Conservation (phyloP, 371 early-diverging fungal species). For the Mucor lusitanicus region DNA sequence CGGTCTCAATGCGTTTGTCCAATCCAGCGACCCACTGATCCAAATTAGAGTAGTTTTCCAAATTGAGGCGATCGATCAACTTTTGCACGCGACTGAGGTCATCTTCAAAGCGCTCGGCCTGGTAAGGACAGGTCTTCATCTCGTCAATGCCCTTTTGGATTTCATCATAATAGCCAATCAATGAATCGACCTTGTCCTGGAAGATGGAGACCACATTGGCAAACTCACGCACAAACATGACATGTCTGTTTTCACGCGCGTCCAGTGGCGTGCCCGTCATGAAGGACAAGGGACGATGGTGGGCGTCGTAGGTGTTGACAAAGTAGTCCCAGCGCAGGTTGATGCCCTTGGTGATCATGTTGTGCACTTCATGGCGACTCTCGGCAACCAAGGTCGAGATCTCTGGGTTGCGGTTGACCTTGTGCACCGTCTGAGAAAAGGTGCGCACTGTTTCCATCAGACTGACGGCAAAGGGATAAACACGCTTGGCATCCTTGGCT, state of each 20-base stretch:
- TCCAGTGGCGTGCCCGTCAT: slow-evolving; percentile 57
- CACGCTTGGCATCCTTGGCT: slow-evolving; percentile 95
- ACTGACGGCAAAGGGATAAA: slow-evolving; percentile 97
- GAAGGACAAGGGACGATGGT: slow-evolving; percentile 52
- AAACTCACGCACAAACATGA: slow-evolving; percentile 94
- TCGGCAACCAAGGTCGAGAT: slow-evolving; percentile 85
- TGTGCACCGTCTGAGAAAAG: slow-evolving; percentile 85
- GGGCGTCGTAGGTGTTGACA: slow-evolving; percentile 78
- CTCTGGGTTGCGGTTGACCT: slow-evolving; percentile 76
- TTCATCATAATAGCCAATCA: slow-evolving; percentile 82
- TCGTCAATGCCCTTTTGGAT: slow-evolving; percentile 80
- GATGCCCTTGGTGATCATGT: slow-evolving; percentile 85
- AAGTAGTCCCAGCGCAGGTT: slow-evolving; percentile 96
- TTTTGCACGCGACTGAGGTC: slow-evolving; percentile 86
- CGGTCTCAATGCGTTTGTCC: slow-evolving; percentile 80
- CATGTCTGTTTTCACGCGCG: slow-evolving; percentile 83
- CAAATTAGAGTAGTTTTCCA: slow-evolving; percentile 93
- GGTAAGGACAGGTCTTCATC: slow-evolving; percentile 81
- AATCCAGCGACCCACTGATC: slow-evolving; percentile 87
- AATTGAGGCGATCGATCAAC: slow-evolving; percentile 84
- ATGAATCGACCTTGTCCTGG: slow-evolving; percentile 91
- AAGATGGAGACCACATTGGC: slow-evolving; percentile 87
- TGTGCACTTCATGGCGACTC: slow-evolving; percentile 91
- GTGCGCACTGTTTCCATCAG: slow-evolving; percentile 94
- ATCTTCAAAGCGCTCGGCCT: slow-evolving; percentile 65